Conservation (phyloP, 768 basidiomycete species). For the Amanita pseudoporphyria region DNA sequence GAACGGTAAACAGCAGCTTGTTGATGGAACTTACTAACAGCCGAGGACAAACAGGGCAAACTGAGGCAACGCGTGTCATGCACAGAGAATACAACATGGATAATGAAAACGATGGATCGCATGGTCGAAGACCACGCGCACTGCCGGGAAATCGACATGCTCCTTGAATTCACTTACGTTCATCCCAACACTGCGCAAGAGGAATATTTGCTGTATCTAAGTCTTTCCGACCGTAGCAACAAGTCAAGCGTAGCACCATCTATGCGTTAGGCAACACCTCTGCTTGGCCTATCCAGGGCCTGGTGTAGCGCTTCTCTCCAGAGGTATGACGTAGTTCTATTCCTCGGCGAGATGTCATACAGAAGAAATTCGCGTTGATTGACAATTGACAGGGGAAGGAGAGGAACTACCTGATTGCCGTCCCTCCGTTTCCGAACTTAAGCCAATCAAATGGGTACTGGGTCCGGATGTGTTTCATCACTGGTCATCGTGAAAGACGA, state of each 20-base stretch:
- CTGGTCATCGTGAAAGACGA: too few relatives aligned
- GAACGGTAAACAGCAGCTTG: too few relatives aligned
- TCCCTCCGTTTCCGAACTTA: too few relatives aligned
- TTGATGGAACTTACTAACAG: too few relatives aligned
- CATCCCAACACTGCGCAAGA: neutral
- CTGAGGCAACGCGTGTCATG: conserved; percentile 96
- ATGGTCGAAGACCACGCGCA: conserved; percentile 89
- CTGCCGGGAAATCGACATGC: conserved; percentile 94
- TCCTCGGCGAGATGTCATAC: too few relatives aligned
- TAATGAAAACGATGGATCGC: conserved; percentile 99
- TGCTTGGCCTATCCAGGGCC: conserved; percentile 97
- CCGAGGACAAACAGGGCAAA: too few relatives aligned
- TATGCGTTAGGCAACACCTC: conserved; percentile 96
- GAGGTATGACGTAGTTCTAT: too few relatives aligned
- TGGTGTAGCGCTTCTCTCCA: conserved; percentile 96
- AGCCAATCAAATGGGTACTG: too few relatives aligned
- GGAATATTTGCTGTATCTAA: neutral
- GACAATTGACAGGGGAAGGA: too few relatives aligned
- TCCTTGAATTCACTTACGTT: conserved; percentile 83
- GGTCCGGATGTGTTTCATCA: too few relatives aligned
- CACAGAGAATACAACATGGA: conserved; percentile 94
- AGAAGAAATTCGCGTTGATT: too few relatives aligned
- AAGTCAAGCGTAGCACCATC: conserved; percentile 94
- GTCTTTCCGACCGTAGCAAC: conserved; percentile 42
- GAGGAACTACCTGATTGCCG: too few relatives aligned